Evolutionary conservation across 177 flowering plant species (phyloP).

Genomic region (Vitis hybrid): DNA sequence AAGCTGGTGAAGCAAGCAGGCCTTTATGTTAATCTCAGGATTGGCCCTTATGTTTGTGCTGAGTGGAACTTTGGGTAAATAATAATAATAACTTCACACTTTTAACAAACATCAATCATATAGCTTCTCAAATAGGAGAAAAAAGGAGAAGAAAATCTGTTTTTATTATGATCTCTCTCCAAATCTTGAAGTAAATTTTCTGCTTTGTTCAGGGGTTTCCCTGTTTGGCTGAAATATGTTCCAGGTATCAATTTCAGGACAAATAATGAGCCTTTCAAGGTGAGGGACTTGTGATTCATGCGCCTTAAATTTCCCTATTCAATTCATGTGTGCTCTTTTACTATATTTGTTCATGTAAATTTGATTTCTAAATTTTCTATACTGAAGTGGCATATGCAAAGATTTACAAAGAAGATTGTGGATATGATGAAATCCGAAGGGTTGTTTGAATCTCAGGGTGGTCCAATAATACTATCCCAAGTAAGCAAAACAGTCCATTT

Average conservation of each 20-base stretch:
- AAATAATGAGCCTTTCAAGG: constrained; percentile 93
- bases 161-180: too few species aligned
- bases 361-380: constrained; percentile 3
- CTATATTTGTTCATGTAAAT: not conserved
- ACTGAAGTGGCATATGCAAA: constrained; percentile 66
- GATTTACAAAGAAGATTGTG: constrained; percentile 77
- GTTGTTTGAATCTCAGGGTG: constrained; percentile 84
- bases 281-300: constrained; percentile 14
- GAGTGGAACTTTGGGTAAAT: constrained; percentile 96
- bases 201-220: constrained; percentile 73
- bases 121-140: too few species aligned
- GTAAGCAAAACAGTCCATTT: constrained; percentile 28
- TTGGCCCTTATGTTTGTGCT: constrained; percentile 95
- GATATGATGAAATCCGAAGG: constrained; percentile 87
- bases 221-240: constrained; percentile 93
- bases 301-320: not conserved
- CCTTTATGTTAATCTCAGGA: constrained; percentile 75
- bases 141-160: too few species aligned
- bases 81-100: constrained; percentile 1
- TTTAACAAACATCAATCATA: not conserved
- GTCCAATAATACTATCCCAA: constrained; percentile 94
- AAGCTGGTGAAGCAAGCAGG: constrained; percentile 78
- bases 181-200: not conserved
- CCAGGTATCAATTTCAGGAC: constrained; percentile 90
- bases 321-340: not conserved